Evolutionary conservation across 2,329 filamentous ascomycete genomes (phyloP), one percentile per base, ranked within the genome.

Genomic region (Trichoderma hamatum): DNA sequence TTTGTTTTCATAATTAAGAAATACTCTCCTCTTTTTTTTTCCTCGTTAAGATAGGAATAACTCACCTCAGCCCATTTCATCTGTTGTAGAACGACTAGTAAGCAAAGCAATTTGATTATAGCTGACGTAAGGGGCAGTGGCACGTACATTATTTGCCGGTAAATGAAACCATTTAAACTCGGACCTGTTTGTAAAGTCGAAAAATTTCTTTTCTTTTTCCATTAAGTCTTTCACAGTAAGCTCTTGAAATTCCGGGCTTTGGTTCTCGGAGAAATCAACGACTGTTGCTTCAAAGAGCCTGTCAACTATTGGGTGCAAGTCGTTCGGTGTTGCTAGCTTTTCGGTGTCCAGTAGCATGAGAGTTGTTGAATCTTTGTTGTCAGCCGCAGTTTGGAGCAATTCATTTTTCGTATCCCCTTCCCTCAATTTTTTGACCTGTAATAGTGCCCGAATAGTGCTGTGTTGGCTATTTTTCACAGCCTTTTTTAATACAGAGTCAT

Each of bases 131-230:
- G 2, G 3, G 34, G 14, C 34, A 13, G n/a, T 21, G 7, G 3
- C 2, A 51, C 59, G 3, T 26, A 62, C 59, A 34, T 62, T 62
- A 3, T 62, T 62, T 36, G 60, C 60, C 2, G 60, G 60, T 2
- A 62, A 24, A 36, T 62, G 60, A 36, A 62, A 52, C 60, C 60
- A 62, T 26, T 24, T 62, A 0, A 62, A 62, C 0, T 14, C 21
- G 0, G 28, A 5, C 11, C 19, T 6, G 5, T 5, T 7, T 1
- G 3, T 14, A 0, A 21, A 10, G 1, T 7, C 6, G 19, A 62
- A 62, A 2, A n/a, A 13, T 0, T 5, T 0, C 0, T 11, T 13
- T 3, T 6, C 1, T 0, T 2, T 19, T 7, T 3, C 0, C 59
- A 36, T 26, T 5, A 62, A 13, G 0, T 24, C 4, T 2, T 16